Base-by-base conservation (phyloP, 306 rosid species). In the Acmispon strigosus region DNA sequence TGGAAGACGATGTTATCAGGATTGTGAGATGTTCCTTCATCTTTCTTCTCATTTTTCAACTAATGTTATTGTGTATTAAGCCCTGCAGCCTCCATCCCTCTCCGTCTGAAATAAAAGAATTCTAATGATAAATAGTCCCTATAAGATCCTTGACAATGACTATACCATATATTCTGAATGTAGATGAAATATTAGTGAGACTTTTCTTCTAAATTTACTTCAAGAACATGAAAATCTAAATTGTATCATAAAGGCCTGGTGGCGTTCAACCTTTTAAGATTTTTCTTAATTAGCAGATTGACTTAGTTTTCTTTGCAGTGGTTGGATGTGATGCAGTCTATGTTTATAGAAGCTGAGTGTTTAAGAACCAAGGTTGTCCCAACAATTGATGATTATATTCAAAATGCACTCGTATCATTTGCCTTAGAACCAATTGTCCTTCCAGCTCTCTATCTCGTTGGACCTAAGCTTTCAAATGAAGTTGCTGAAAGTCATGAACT, bases 341-440 rank as follows among this genome's bases (percentile, higher is more conserved):
- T 87, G 96, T 69, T 64, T 75, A 83, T 37, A 76, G 98, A 93
- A 89, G 84, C 94, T 39, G 78, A 84, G 77, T 89, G 96, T 94
- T 18, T 22, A 71, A 83, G 59, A 70, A 44, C 84, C 75, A 81
- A 88, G 56, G 49, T 70, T 3, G 81, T 74, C 41, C 98, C 97
- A 54, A 64, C 86, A 44, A 61, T 86, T 50, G 87, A 87, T 19
- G 97, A 88, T 2, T 94, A 94, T 50, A 90, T 89, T 89, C 60
- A 69, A 70, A 90, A 87, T 86, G 97, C 77, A 10, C 78, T 66
- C 29, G 42, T 75, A 27, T 85, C 96, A 57, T 83, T 83, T 80
- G 98, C 90, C 70, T 78, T 89, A 14, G 97, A 97, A 64, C 88
- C 94, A 19, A 82, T 84, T 6, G 88, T 94, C 65, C 98, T 94